Conservation (phyloP, 176 grass and related monocot genomes). For the Hsuehochloa calcarea region DNA sequence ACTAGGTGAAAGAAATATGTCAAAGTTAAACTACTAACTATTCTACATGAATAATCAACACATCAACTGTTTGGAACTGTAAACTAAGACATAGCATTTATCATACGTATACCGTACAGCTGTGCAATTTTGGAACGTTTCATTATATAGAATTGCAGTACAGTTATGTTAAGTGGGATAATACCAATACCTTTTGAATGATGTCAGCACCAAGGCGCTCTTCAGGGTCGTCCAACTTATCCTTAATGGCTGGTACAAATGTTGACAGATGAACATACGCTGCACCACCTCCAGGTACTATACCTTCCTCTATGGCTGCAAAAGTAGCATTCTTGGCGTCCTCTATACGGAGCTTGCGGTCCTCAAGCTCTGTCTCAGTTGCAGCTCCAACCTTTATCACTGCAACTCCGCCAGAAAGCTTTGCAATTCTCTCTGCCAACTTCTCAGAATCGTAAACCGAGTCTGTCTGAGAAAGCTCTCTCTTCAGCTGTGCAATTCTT, state of each 20-base stretch:
- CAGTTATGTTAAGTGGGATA: background rate
- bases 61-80: background rate
- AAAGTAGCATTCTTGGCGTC: conserved; percentile 96
- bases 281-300: conserved; percentile 86
- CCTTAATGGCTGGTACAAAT: conserved; percentile 71
- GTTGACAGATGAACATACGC: conserved; percentile 86
- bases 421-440: conserved; percentile 90
- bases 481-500: conserved; percentile 80
- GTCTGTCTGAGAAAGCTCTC: conserved; percentile 83
- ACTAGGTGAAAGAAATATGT: background rate
- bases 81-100: background rate
- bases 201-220: conserved; percentile 92
- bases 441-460: conserved; percentile 85
- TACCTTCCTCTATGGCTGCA: conserved; percentile 92
- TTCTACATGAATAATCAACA: background rate
- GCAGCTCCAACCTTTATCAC: conserved; percentile 93
- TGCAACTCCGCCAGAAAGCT: conserved; percentile 87
- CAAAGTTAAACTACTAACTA: background rate
- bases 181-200: conserved; percentile 87
- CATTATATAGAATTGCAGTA: background rate
- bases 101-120: background rate
- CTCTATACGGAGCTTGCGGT: conserved; percentile 87
- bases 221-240: conserved; percentile 76
- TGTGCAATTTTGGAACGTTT: background rate
- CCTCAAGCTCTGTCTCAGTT: conserved; percentile 88